phyloP scores from a whole-genome alignment of 257 asterid genomes.

The Coffea canephora region DNA sequence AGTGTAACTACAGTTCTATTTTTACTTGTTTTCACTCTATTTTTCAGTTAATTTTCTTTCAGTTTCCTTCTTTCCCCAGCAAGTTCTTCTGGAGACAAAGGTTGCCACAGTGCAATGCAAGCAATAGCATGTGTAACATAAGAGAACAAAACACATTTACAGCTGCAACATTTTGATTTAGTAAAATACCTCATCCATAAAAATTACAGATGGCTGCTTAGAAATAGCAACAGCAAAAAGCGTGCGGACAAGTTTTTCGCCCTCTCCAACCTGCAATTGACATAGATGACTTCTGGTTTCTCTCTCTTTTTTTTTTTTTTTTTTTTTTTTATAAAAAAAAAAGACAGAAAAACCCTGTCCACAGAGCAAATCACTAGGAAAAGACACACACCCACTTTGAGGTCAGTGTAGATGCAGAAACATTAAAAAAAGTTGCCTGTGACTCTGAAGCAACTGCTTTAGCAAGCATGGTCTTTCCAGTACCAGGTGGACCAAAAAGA shows the following conservation, averaged over 20 bases:
- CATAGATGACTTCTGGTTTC: constrained; percentile 14
- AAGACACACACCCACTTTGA: constrained; percentile 85
- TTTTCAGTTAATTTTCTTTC: not conserved
- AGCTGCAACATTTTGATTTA: not conserved
- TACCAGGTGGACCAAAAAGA: constrained; percentile 99
- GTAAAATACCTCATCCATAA: constrained; percentile 89
- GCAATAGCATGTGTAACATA: not conserved
- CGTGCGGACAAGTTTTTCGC: constrained; percentile 96
- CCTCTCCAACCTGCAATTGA: constrained; percentile 87
- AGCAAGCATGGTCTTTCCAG: constrained; percentile 98
- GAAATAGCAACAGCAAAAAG: constrained; percentile 92
- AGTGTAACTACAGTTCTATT: not conserved
- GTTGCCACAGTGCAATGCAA: not conserved
- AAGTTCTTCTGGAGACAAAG: not conserved
- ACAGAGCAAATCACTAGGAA: constrained; percentile 13
- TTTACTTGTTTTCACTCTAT: not conserved
- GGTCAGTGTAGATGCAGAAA: constrained; percentile 95
- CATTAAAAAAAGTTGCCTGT: constrained; percentile 89
- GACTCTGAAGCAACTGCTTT: constrained; percentile 99
- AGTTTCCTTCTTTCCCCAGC: not conserved
- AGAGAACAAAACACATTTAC: not conserved
- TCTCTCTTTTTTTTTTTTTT: too few species aligned
- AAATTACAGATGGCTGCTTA: constrained; percentile 93
- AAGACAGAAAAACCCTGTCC: not conserved
- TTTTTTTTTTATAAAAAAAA: too few species aligned